A percentile compares a stretch with the other conserved stretches of the same genome.
Evolutionary conservation across 1,284 basidiomycete species (phyloP).

Genomic region (Entoloma clypeatum): DNA sequence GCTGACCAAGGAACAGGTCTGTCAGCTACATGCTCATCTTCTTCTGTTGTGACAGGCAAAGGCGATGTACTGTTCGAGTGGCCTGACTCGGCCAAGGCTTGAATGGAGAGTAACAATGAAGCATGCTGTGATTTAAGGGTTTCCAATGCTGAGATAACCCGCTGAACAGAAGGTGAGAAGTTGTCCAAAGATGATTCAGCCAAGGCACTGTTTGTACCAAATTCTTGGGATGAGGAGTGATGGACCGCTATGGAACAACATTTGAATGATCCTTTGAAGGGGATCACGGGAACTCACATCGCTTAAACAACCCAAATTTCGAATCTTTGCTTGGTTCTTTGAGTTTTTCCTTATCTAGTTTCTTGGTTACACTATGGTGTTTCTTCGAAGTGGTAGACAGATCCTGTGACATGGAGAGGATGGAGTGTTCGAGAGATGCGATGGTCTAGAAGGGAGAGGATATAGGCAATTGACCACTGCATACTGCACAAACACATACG

Average conservation of each 20-base stretch:
- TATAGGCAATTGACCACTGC: slow-evolving; percentile 1
- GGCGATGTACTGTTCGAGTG: slow-evolving; percentile 37
- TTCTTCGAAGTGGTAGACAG: slow-evolving; percentile 26
- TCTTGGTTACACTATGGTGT: slow-evolving; percentile 33
- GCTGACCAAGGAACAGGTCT: slow-evolving; percentile 27
- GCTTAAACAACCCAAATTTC: slow-evolving; percentile 55
- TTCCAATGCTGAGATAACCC: slow-evolving; percentile 42
- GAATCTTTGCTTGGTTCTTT: slow-evolving; percentile 38
- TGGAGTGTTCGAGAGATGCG: slow-evolving; percentile 39
- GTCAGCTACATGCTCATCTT: slow-evolving; percentile 35
- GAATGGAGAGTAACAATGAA: slow-evolving; percentile 44
- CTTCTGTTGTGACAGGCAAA: slow-evolving; percentile 48
- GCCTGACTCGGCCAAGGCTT: slow-evolving; percentile 35
- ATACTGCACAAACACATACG: slow-evolving; percentile 36
- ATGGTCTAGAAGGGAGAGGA: slow-evolving; percentile 33
- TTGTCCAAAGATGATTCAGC: slow-evolving; percentile 13
- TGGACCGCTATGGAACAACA: slow-evolving; percentile 14
- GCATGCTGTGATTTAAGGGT: slow-evolving; percentile 60
- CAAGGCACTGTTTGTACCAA: slow-evolving; percentile 14
- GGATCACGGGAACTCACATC: slow-evolving; percentile 34
- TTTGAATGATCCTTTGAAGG: slow-evolving; percentile 4
- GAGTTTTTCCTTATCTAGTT: slow-evolving; percentile 45
- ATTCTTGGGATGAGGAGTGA: slow-evolving; percentile 19
- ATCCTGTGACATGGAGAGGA: slow-evolving; percentile 32
- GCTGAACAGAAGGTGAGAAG: slow-evolving; percentile 31